Base-by-base conservation (phyloP, 2,329 filamentous ascomycete genomes). In the Penicillium sp. region DNA sequence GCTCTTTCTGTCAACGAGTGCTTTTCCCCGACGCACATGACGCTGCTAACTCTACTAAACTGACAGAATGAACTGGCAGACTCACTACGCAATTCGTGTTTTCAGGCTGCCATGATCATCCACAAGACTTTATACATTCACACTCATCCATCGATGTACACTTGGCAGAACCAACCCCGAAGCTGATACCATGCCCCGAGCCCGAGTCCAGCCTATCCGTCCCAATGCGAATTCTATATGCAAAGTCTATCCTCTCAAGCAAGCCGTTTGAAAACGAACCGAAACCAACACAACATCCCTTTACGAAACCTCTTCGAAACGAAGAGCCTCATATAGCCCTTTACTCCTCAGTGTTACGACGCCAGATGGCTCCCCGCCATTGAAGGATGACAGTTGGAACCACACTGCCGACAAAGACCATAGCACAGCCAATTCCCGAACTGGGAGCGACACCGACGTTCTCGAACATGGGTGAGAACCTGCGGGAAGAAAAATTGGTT, bases 401-500 rank as follows among this genome's bases (percentile, higher is more conserved):
- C 3, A 75, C 64, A 58, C 73, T 73, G 50, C 67, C 67, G 10
- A 61, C 66, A 27, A 74, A 64, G 41, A 75, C 63, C 39, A 76
- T 58, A 16, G 66, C 73, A 19, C 64, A 62, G 1, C 61, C 63
- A n/a, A 76, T 68, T 24, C 72, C 73, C 2, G 73, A 59, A 53
- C 72, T 73, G 3, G 66, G 65, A 10, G 70, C 71, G 4, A 74
- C 35, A 3, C 73, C 73, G 31, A 75, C 72, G 44, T 52, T 72
- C 16, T 73, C 67, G 39, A 76, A 75, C 72, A 75, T 75, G 9
- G 62, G 55, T 10, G 70, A 60, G 50, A 75, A 75, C 73, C 73
- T 76, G 40, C 14, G 14, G 33, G 40, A 19, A 18, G 19, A 4
- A 22, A 39, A 13, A 9, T 46, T 7, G 27, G 58, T 70, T 60